Evolutionary conservation across 805 yeast genomes (phyloP).

Genomic region (Candida sphagnicola): DNA sequence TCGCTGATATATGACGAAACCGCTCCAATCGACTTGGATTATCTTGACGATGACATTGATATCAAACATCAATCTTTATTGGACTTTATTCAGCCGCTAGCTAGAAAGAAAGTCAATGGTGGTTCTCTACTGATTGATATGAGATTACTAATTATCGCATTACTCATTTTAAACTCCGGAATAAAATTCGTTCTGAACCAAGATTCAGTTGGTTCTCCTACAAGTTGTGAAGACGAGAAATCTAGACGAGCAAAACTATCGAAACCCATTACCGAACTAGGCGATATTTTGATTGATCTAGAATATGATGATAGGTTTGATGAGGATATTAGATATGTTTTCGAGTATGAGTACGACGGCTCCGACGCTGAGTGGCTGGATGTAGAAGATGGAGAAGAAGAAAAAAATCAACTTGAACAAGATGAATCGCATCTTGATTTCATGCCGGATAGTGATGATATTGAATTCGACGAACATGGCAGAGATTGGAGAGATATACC

Average conservation of each 20-base stretch:
- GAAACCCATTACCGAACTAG: constrained; percentile 37
- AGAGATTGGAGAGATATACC: constrained; percentile 74
- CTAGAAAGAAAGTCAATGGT: constrained; percentile 49
- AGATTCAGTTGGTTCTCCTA: not conserved
- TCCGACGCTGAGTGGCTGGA: constrained; percentile 9
- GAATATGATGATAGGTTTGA: constrained; percentile 64
- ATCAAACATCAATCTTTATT: constrained; percentile 54
- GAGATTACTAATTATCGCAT: constrained; percentile 53
- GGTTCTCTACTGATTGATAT: constrained; percentile 61
- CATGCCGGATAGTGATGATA: constrained; percentile 15
- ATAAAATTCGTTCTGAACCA: constrained; percentile 4
- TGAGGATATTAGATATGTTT: constrained; percentile 61
- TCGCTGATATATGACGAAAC: constrained; percentile 13
- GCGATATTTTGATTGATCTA: constrained; percentile 50
- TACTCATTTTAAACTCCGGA: constrained; percentile 30
- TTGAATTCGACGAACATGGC: constrained; percentile 57
- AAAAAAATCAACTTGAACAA: constrained; percentile 4
- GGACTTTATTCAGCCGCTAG: constrained; percentile 64
- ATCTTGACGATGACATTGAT: constrained; percentile 41
- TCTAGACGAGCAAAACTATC: constrained; percentile 16
- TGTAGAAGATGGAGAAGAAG: constrained; percentile 6
- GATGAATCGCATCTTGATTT: constrained; percentile 11
- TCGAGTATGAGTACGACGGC: constrained; percentile 49
- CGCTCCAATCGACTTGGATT: constrained; percentile 3
- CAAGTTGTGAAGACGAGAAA: constrained; percentile 11